phyloP scores from a whole-genome alignment of 2,329 filamentous ascomycete genomes.

The Pseudopyrenochaeta lycopersici region DNA sequence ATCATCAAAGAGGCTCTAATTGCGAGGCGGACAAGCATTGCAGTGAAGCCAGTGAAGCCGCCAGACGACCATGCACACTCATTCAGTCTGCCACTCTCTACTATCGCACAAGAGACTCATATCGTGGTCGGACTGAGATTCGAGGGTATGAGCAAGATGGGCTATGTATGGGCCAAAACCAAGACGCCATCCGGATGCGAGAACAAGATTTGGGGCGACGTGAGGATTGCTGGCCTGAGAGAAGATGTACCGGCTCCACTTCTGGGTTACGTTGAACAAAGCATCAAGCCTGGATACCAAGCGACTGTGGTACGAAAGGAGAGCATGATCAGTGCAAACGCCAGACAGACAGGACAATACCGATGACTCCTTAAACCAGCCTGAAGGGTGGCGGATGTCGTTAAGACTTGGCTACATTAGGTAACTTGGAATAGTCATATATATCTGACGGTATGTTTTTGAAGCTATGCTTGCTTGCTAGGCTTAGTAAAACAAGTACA shows the following conservation, averaged over 20 bases:
- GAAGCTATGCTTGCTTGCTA: too few species aligned
- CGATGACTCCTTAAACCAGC: neutral
- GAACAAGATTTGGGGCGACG: slow-evolving; percentile 27
- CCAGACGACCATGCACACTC: neutral
- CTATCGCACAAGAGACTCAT: slow-evolving; percentile 27
- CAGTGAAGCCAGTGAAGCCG: slow-evolving; percentile 10
- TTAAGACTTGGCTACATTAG: too few species aligned
- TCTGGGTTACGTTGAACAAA: slow-evolving; percentile 14
- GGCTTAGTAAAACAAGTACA: too few species aligned
- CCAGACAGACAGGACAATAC: neutral
- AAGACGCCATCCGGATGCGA: neutral
- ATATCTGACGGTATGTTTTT: too few species aligned
- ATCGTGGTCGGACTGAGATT: slow-evolving; percentile 35
- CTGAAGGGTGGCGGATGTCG: neutral
- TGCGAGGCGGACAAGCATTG: slow-evolving; percentile 31
- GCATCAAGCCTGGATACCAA: slow-evolving; percentile 18
- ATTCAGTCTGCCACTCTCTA: neutral
- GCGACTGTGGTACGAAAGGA: slow-evolving; percentile 25
- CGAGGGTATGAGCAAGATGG: slow-evolving; percentile 35
- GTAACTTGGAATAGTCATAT: too few species aligned
- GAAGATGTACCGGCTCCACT: slow-evolving; percentile 33
- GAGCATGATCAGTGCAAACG: slow-evolving; percentile 22
- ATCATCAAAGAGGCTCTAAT: slow-evolving; percentile 28
- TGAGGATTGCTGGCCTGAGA: slow-evolving; percentile 27
- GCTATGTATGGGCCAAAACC: slow-evolving; percentile 30